Evolutionary conservation across 2,329 filamentous ascomycete genomes (phyloP), one percentile per base, ranked within the genome.

Genomic region (Pestalotiopsis sp.): DNA sequence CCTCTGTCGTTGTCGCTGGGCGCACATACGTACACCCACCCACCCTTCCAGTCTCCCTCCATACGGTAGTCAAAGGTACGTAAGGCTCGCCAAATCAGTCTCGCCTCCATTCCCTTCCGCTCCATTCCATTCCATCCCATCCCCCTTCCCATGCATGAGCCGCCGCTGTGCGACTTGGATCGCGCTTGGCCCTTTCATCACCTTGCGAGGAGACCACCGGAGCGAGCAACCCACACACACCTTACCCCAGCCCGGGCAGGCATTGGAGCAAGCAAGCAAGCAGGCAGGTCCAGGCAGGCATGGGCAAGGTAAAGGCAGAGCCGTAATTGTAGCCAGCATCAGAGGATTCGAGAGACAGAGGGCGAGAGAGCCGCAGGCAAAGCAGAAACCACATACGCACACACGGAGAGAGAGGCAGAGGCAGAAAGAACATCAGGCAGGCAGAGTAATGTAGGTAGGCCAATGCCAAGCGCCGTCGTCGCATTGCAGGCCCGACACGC

Each of bases 391-490:
- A 14, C 13, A 49, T 6, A 36, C 31, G 6, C 31, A 36, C 45
- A 52, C 17, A 20, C 17, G 17, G 45, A 52, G 31, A 52, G 14
- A 52, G 45, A 52, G 20, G 20, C 45, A 52, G 20, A 20, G 11
- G 7, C 45, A 52, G 45, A 36, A 36, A 36, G 31, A 36, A 36
- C 31, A 36, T 63, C 27, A 38, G 60, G 60, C 60, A 52, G 45
- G 17, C 45, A 52, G 45, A 52, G 45, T 52, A 52, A 52, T 52
- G 45, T 52, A 52, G 45, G 45, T 52, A 52, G 45, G 45, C 45
- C 36, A 56, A 56, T 36, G 36, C 56, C 45, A 56, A 60, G 65
- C 65, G 65, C 56, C 65, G 65, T 66, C 65, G 65, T 66, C 65
- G 65, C 65, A 66, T 66, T 66, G 65, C 65, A 66, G 64, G 49